These are phyloP conservation scores for Ophiocytium majus DNA, from an alignment of 352 stramenopile genomes.

Conservation along the genomic window DNA sequence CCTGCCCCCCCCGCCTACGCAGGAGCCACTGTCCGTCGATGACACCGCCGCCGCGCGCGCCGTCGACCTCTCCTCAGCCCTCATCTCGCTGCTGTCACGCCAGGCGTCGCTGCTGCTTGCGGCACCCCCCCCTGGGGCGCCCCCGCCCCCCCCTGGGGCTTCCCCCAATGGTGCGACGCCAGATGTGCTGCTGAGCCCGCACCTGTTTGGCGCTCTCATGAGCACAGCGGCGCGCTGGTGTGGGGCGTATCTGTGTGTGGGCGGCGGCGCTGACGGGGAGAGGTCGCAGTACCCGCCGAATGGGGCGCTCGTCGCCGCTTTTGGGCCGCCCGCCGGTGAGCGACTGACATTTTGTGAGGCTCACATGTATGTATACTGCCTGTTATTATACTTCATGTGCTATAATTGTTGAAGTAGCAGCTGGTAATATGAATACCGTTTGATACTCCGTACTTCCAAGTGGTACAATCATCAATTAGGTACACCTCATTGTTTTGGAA, in stretches of 20 bases:
- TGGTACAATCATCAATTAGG: no score
- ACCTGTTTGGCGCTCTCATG: slow-evolving; percentile 33
- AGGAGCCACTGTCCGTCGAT: slow-evolving; percentile 11
- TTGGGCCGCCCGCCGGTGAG: slow-evolving; percentile 15
- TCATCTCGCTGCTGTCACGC: slow-evolving; percentile 23
- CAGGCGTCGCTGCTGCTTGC: slow-evolving; percentile 25
- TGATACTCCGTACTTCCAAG: no score
- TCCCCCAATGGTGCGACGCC: not conserved
- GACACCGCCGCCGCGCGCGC: not conserved
- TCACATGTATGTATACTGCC: no score
- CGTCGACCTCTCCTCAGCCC: slow-evolving; percentile 21
- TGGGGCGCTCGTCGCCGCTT: slow-evolving; percentile 17
- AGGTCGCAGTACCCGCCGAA: slow-evolving; percentile 1
- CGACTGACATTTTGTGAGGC: no score
- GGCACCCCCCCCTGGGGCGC: no score
- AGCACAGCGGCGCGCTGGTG: slow-evolving; percentile 22
- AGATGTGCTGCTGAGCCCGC: slow-evolving; percentile 37
- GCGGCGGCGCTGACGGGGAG: slow-evolving; percentile 28
- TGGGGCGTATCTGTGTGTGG: slow-evolving; percentile 25
- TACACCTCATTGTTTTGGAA: no score
- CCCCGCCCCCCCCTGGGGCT: no score
- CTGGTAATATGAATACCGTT: no score
- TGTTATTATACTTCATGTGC: no score
- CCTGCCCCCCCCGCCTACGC: slow-evolving; percentile 5
- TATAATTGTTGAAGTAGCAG: no score